Base-by-base conservation (phyloP, 345 rosid genomes). In the Triadica sebifera region DNA sequence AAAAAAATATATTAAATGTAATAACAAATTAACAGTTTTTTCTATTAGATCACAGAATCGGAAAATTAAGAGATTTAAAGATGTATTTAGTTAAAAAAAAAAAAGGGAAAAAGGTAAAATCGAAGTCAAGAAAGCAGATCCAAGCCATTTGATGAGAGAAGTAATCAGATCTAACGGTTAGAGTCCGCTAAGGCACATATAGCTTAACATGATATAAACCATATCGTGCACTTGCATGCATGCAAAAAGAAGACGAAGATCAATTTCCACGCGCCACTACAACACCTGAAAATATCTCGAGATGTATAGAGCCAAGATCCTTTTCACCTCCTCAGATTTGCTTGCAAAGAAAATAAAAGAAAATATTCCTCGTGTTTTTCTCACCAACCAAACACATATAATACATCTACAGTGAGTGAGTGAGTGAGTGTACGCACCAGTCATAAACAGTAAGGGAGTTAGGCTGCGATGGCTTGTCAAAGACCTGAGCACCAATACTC, bases 391-490 rank as follows among this genome's bases (percentile, higher is more conserved):
- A 55, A n/a, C 59, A 55, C 59, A 20, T n/a, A 20, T 7, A 3
- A 12, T 29, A 29, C 34, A 29, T 29, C 1, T 29, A 29, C 2
- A 1, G 34, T 29, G 34, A 1, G 2, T 29, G n/a, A 29, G 34
- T 1, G 34, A 29, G 34, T 29, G 34, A 29, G 34, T 29, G 34
- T 29, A 29, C 34, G 34, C 34, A 94, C 98, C 98, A 94, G 90
- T 94, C 98, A 58, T 94, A 94, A 65, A 91, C 92, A 25, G 97
- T 88, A 58, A 97, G 98, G 34, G 98, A 84, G 86, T 94, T 92
- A 0, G 98, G 87, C 59, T 89, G 89, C 4, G 74, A 0, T 0
- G 98, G 97, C 81, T 85, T 89, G 82, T 94, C 98, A 38, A 90
- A 92, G 56, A 88, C 69, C 61, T 86, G 79, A 10, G 87, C 83